Evolutionary conservation across 371 early-diverging fungal species (phyloP), one percentile per base, ranked within the genome.

Genomic region (Mucor velutinosus): DNA sequence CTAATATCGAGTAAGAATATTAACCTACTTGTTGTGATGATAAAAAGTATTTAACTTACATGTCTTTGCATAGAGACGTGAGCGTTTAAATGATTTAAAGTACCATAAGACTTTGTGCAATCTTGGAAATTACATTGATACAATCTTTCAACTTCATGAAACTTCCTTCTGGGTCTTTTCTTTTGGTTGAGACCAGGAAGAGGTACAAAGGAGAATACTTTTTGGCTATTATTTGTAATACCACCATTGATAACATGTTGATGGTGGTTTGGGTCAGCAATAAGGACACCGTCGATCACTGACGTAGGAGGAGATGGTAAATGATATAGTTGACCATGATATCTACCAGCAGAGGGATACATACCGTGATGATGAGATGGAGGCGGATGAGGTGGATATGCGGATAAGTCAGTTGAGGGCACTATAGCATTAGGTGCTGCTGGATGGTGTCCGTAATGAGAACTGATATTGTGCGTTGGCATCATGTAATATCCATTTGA

Each of bases 31-130:
- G 37, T 37, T 14, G 14, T 14, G 37, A 14, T 12, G 53, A 17
- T 12, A 23, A 23, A 51, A 49, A 30, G 21, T 45, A 35, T 30
- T 29, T 35, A 62, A 73, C 79, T 74, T 80, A 80, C 92, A 64
- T 91, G 92, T 65, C 81, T 81, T 71, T 91, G 92, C 90, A 91
- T 89, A 37, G 76, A 81, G 21, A 91, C 88, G 67, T 91, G 92
- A 21, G 89, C 87, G 67, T 91, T 91, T 14, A 91, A 73, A 73
- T 91, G 89, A 67, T 91, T 91, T 21, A 91, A 71, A 1, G 92
- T 91, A 37, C 92, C 92, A 67, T 91, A 91, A 5, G 86, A 74
- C 69, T 91, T 91, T 21, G 81, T 76, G 62, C 92, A 91, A 25
- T 84, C 86, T 1, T 71, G 79, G 68, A 75, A 87, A 67, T 81